Evolutionary conservation across 768 basidiomycete species (phyloP), one percentile per base, ranked within the genome.

Genomic region (Russula olivacea): DNA sequence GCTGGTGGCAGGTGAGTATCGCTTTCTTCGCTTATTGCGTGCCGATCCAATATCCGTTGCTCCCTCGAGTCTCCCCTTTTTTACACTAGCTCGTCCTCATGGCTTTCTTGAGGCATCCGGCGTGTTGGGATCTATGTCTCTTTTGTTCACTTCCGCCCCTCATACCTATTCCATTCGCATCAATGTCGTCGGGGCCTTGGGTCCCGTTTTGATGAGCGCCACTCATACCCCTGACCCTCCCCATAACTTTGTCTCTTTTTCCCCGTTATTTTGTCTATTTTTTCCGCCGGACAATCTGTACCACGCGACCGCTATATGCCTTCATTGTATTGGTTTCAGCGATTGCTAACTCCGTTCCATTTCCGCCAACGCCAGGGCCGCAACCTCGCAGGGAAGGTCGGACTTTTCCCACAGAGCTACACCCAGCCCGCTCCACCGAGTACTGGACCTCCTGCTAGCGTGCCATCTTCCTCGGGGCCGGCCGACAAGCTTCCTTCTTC

Each of bases 391-490:
- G 96, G 95, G 5, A 86, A 86, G 72, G 76, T 82, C n/a, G 97
- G 97, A 3, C 77, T 99, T 12, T 98, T 99, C 70, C 97, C 97
- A 2, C 81, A 88, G 69, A 87, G 84, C 65, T 98, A 98, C 71
- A 96, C 95, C 0, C 70, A 70, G 15, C 65, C 74, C 14, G 63
- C 76, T 0, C 63, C 71, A 23, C 66, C 72, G 17, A 51, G 48
- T 25, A 61, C 61, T 34, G 54, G 48, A 32, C 69, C 34, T 48
- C 52, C 65, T 1, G 61, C 65, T 32, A 47, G 48, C 54, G 30
- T 38, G 3, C 23, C 49, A 0, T 14, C 58, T 28, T 38, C 56
- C 10, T 40, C 57, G 11, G 54, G 4, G 6, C 52, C 32, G 17
- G 23, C 48, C 48, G 48, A 60, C 19, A 36, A 17, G 15, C 4